Evolutionary conservation across 805 yeast species (phyloP), one percentile per base, ranked within the genome.

Genomic region (Lachancea fermentati): DNA sequence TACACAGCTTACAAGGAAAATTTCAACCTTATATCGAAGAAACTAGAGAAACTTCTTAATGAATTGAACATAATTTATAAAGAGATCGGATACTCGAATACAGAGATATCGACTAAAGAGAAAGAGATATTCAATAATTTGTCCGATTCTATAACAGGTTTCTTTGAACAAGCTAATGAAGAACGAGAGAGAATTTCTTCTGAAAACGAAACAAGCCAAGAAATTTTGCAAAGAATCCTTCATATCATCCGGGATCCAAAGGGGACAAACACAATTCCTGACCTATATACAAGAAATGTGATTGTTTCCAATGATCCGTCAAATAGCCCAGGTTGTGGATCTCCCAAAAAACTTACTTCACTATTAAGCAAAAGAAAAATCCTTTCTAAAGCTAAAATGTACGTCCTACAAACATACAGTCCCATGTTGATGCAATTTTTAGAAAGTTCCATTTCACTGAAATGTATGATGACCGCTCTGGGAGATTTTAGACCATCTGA

Each of bases 31-130:
- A 56, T 62, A 11, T 57, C 66, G 2, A 47, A 47, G 19, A 62
- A 62, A 34, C 38, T 62, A 22, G 60, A 55, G 45, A 47, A 54
- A 16, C 36, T 62, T n/a, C 46, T 68, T 28, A 58, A 58, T 14
- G 70, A 72, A 37, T 54, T 78, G n/a, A 67, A 71, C 37, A 50
- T 52, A 4, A 67, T 76, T 7, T 76, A 76, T 52, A 63, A 64
- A 35, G 71, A 68, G 42, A 78, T 78, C 30, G 85, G 85, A 1
- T 76, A 73, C 51, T 67, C 79, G 1, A 55, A 66, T n/a, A 51
- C 56, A 6, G 81, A 77, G 42, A 71, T 75, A 2, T 52, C 69
- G 11, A 58, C 58, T 28, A 78, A 75, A 47, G 78, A 75, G 47
- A 58, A 69, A 25, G 65, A 67, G 32, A 69, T 78, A 11, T 77